These are phyloP conservation scores for Zanthoxylum bungeanum DNA, from an alignment of 345 rosid genomes.

Conservation along the genomic window DNA sequence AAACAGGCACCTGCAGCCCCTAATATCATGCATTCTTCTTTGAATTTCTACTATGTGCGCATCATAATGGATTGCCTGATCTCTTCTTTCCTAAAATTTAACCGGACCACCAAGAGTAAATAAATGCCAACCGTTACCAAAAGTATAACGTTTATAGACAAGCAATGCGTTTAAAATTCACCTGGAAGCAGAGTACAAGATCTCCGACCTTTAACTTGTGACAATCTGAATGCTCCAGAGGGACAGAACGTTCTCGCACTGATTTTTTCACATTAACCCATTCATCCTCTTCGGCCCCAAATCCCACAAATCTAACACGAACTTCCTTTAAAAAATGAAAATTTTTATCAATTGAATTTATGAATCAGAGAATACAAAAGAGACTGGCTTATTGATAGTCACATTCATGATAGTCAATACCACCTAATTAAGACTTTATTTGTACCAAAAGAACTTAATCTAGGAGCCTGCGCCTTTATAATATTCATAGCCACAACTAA, in stretches of 20 bases:
- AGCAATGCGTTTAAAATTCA: conserved; percentile 8
- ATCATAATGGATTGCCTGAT: conserved; percentile 59
- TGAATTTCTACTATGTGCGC: conserved; percentile 51
- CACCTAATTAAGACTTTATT: background rate
- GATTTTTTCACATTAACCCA: conserved; percentile 55
- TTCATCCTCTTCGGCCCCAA: conserved; percentile 74
- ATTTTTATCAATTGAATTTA: conserved; percentile 19
- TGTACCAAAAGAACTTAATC: background rate
- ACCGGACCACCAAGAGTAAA: background rate
- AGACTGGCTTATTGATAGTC: background rate
- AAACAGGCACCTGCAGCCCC: conserved; percentile 75
- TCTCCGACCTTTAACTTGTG: conserved; percentile 54
- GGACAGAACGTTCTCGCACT: conserved; percentile 57
- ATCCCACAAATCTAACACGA: conserved; percentile 68
- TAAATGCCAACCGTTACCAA: background rate
- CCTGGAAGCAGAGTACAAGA: conserved; percentile 67
- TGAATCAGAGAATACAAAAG: background rate
- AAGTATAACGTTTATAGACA: background rate
- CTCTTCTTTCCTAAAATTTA: conserved; percentile 52
- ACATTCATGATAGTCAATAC: background rate
- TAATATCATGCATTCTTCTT: conserved; percentile 57
- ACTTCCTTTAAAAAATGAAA: conserved; percentile 57
- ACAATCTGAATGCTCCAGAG: conserved; percentile 59
- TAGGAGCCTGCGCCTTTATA: background rate
- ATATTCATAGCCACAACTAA: background rate